phyloP scores from a whole-genome alignment of 2,329 filamentous ascomycete genomes.

The Diaporthe eres region DNA sequence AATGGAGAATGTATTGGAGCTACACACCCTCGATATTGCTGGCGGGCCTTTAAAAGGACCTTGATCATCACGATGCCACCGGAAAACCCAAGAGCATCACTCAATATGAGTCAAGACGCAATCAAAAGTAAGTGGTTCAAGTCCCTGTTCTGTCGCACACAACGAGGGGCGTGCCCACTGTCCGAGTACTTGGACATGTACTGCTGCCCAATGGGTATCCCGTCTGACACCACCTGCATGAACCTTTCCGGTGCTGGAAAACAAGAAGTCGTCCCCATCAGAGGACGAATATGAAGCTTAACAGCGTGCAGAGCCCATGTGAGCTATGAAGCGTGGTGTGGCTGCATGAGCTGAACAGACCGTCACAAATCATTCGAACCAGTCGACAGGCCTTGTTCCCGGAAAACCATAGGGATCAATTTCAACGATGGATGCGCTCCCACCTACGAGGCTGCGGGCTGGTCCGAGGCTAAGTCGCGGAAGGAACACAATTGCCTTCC shows the following conservation, averaged over 20 bases:
- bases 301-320: background rate
- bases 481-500: background rate
- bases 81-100: too few species aligned
- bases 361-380: background rate
- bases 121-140: background rate
- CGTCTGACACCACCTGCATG: conserved; percentile 1
- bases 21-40: background rate
- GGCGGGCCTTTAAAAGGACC: background rate
- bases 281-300: background rate
- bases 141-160: background rate
- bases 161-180: background rate
- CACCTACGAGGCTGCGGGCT: conserved; percentile 13
- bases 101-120: background rate
- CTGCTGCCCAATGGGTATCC: background rate
- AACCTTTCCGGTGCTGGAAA: background rate
- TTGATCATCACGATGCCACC: background rate
- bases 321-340: background rate
- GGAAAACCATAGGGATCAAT: background rate
- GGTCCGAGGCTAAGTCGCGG: conserved; percentile 12
- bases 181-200: background rate
- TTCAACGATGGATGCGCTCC: background rate
- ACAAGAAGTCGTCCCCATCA: background rate
- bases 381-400: background rate
- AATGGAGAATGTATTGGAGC: background rate
- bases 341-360: conserved; percentile 4